Evolutionary conservation across 257 asterid species (phyloP), one percentile per base, ranked within the genome.

Genomic region (Anisodus tanguticus): DNA sequence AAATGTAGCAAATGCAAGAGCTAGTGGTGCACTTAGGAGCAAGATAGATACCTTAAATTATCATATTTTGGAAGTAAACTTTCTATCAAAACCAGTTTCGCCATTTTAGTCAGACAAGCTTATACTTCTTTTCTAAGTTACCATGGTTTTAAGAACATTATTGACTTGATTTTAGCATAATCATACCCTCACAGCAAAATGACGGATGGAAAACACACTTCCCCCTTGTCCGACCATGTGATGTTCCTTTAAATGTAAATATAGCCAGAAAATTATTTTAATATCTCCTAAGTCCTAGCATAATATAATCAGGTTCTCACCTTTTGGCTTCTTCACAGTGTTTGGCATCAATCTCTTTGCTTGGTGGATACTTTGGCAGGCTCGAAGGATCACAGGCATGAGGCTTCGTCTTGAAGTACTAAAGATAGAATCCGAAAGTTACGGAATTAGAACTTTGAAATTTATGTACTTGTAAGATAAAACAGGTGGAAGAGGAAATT

Each of bases 381-480:
- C 96, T 92, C 39, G 95, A 93, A 5, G 99, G 99, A 80, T 95
- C 99, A 84, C 99, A 94, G 58, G 99, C 95, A 62, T 87, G 87
- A 37, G 99, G 99, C 91, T 88, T 93, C n/a, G 95, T 90, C 95
- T 88, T 93, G 94, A 97, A 97, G 86, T 93, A 97, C 99, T 97
- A 89, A 88, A 60, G n/a, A 87, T 70, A 43, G 72, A 71, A 82
- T 0, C 72, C 3, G 35, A 82, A 51, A 26, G 81, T 77, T 31
- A 6, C 1, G 2, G 49, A 77, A 31, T 77, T 13, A 77, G 64
- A 77, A 31, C 3, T 22, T 13, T 13, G 15, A 53, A 47, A 74
- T 5, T 19, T 19, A 74, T 47, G 60, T 51, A 47, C 35, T 71
- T 47, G 60, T 49, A 11, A 76, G 15, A 76, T 49, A 51, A 19